These are phyloP conservation scores for Radiomyces spectabilis DNA, from an alignment of 192 early-diverging fungal species.

Conservation along the genomic window DNA sequence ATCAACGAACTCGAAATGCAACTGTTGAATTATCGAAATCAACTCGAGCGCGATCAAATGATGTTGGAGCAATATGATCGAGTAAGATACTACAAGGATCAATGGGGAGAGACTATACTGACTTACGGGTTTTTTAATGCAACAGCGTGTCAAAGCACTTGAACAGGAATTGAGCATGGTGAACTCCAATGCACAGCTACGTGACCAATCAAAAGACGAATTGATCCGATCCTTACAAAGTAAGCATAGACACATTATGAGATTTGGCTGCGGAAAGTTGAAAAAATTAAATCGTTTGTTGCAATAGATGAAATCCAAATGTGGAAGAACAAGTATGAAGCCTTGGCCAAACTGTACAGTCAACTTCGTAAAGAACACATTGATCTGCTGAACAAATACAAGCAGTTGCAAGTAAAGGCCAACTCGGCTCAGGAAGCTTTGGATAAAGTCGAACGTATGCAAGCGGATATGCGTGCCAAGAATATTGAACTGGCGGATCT, in stretches of 20 bases:
- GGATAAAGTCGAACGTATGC: conserved; percentile 73
- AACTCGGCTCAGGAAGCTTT: conserved; percentile 81
- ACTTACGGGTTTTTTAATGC: background rate
- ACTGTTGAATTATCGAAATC: conserved; percentile 65
- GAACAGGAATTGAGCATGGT: conserved; percentile 78
- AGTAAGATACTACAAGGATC: conserved; percentile 26
- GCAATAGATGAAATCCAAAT: conserved; percentile 79
- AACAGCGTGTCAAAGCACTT: conserved; percentile 74
- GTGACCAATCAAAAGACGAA: conserved; percentile 78
- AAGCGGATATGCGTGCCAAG: conserved; percentile 61
- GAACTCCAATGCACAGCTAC: conserved; percentile 60
- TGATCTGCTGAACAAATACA: conserved; percentile 87
- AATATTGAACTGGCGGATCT: conserved; percentile 79
- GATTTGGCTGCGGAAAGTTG: too few relatives aligned
- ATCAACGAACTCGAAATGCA: conserved; percentile 76
- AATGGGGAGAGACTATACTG: background rate
- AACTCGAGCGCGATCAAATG: conserved; percentile 78
- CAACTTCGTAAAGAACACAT: conserved; percentile 94
- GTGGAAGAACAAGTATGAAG: conserved; percentile 97
- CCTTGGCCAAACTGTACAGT: conserved; percentile 95
- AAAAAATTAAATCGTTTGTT: too few relatives aligned
- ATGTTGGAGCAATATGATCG: conserved; percentile 81
- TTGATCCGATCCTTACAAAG: conserved; percentile 76
- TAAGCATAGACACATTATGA: too few relatives aligned
- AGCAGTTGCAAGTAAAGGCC: conserved; percentile 72